Evolutionary conservation across 2,329 filamentous ascomycete species (phyloP).

Genomic region (Fusarium circinatum): DNA sequence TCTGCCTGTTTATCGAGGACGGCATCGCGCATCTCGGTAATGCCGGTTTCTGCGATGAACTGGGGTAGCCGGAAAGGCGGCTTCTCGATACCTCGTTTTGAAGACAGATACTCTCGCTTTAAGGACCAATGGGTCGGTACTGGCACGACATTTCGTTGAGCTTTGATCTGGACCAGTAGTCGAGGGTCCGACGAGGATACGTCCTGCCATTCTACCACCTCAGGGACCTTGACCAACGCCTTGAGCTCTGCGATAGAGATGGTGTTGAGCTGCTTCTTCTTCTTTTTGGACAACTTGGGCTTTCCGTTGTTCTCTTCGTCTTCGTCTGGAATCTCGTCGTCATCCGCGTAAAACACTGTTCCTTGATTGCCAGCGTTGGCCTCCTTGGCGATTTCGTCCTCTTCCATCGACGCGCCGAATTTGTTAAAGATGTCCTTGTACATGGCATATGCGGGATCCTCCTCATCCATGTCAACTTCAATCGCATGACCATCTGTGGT

Average conservation of each 20-base stretch:
- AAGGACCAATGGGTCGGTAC: conserved; percentile 95
- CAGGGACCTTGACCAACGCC: conserved; percentile 87
- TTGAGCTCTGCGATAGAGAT: conserved; percentile 96
- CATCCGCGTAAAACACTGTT: conserved; percentile 83
- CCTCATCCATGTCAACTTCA: conserved; percentile 70
- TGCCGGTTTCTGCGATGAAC: conserved; percentile 97
- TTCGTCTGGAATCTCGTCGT: conserved; percentile 87
- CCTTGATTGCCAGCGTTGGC: conserved; percentile 79
- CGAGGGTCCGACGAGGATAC: conserved; percentile 89
- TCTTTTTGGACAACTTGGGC: conserved; percentile 90
- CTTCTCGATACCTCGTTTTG: conserved; percentile 97
- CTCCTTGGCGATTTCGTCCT: conserved; percentile 72
- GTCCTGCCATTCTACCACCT: conserved; percentile 98
- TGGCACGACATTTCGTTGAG: conserved; percentile 92
- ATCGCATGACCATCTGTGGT: conserved; percentile 62
- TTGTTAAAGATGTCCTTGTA: conserved; percentile 85
- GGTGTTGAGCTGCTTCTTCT: conserved; percentile 90
- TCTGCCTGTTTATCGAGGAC: conserved; percentile 95
- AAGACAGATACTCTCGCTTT: conserved; percentile 96
- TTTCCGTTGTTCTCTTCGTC: conserved; percentile 74
- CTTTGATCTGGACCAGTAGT: conserved; percentile 92
- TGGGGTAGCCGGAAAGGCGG: conserved; percentile 90
- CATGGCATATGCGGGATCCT: conserved; percentile 83
- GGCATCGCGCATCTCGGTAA: conserved; percentile 97
- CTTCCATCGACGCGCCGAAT: conserved; percentile 74